Evolutionary conservation across 2,329 filamentous ascomycete genomes (phyloP).

Genomic region (Calonectria multiphialidica): DNA sequence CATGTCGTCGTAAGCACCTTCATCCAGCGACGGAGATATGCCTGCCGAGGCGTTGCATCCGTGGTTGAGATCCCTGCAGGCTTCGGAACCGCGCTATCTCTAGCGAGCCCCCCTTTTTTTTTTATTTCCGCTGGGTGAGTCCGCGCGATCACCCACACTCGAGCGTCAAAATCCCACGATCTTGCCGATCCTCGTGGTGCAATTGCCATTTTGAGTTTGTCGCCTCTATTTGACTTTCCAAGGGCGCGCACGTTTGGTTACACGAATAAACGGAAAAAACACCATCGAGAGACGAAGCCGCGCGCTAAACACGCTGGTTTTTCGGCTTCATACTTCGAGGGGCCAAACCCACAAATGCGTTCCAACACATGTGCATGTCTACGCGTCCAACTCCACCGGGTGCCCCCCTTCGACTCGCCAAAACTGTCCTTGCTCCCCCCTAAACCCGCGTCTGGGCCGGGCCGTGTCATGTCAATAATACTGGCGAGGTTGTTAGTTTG

Average conservation of each 20-base stretch:
- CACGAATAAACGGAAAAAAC: background rate
- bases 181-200: background rate
- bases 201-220: conserved; percentile 2
- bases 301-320: background rate
- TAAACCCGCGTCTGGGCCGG: background rate
- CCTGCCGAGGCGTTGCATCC: background rate
- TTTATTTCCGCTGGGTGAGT: background rate
- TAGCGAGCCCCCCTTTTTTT: background rate
- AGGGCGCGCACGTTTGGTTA: background rate
- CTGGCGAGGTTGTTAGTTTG: background rate
- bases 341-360: background rate
- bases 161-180: conserved; percentile 1
- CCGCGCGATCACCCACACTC: background rate
- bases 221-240: background rate
- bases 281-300: background rate
- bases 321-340: background rate
- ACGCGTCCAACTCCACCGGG: conserved; percentile 14
- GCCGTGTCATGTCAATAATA: background rate
- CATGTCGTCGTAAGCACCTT: background rate
- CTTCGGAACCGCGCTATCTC: background rate
- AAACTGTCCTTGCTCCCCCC: background rate
- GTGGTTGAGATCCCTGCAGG: background rate
- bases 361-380: background rate
- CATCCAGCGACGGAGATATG: background rate
- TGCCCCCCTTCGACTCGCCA: background rate